Conservation (phyloP, 257 asterid species). For the Marsdenia floribunda region DNA sequence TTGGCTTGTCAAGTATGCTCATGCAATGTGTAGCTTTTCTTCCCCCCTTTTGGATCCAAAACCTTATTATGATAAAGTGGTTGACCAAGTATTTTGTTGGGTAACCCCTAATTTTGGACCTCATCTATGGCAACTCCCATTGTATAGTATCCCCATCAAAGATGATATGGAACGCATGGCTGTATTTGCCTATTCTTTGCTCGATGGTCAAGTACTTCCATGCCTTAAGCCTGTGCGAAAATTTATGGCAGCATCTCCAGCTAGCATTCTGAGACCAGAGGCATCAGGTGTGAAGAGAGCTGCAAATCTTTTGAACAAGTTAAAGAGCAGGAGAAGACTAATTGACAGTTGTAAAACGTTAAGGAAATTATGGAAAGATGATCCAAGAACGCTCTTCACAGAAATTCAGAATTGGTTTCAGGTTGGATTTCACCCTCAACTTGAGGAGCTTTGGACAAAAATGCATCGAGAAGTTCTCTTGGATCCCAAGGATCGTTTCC, state of each 20-base stretch:
- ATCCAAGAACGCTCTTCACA: conserved; percentile 36
- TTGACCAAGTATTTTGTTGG: conserved; percentile 64
- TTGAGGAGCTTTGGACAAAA: conserved; percentile 17
- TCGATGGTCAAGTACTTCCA: conserved; percentile 70
- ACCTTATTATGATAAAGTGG: conserved; percentile 52
- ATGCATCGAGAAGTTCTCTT: conserved; percentile 22
- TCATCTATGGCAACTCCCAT: conserved; percentile 63
- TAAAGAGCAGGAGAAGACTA: conserved; percentile 34
- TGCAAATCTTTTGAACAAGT: conserved; percentile 51
- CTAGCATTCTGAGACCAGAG: conserved; percentile 66
- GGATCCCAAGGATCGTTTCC: conserved; percentile 9
- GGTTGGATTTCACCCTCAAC: conserved; percentile 9
- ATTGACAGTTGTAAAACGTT: conserved; percentile 52
- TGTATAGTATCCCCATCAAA: conserved; percentile 48
- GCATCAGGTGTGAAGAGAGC: conserved; percentile 59
- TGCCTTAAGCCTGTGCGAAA: conserved; percentile 50
- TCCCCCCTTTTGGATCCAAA: conserved; percentile 70
- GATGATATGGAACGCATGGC: conserved; percentile 42
- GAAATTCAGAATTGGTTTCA: conserved; percentile 77
- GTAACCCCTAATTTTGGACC: conserved; percentile 73
- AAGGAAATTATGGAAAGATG: conserved; percentile 47
- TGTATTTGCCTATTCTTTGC: conserved; percentile 57
- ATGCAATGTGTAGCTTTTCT: conserved; percentile 60
- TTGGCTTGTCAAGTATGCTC: conserved; percentile 73
- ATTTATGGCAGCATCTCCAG: conserved; percentile 66